These are phyloP conservation scores for Carpediemonas membranifera DNA, from an alignment of 78 protist genomes.

Conservation along the genomic window DNA sequence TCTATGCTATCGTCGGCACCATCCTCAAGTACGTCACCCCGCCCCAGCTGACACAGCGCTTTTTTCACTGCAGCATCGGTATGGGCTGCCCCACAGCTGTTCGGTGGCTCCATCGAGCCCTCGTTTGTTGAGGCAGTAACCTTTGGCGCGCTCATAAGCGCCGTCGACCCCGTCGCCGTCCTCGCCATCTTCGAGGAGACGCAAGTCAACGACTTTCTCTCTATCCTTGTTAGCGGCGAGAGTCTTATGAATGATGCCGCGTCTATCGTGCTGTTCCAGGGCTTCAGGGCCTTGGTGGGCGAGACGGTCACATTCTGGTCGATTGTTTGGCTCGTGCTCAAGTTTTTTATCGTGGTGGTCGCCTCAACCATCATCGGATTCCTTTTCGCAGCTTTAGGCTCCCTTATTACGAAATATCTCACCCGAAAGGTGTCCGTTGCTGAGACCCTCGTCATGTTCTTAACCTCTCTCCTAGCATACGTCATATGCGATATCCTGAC, in stretches of 20 bases:
- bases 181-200: slow-evolving; percentile 59
- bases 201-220: too few relatives aligned
- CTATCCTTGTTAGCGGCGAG: too few relatives aligned
- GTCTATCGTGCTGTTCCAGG: slow-evolving; percentile 24
- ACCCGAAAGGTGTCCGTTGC: not conserved
- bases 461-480: slow-evolving; percentile 2
- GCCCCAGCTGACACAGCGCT: too few relatives aligned
- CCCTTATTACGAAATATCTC: slow-evolving; percentile 8
- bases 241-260: slow-evolving; percentile 38
- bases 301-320: too few relatives aligned
- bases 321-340: too few relatives aligned
- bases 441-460: slow-evolving; percentile 10
- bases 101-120: not conserved
- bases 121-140: slow-evolving; percentile 12
- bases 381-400: not conserved
- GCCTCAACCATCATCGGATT: not conserved
- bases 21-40: too few relatives aligned
- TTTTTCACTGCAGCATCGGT: too few relatives aligned
- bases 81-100: too few relatives aligned
- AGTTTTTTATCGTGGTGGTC: slow-evolving; percentile 1
- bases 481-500: slow-evolving; percentile 7
- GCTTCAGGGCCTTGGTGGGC: too few relatives aligned
- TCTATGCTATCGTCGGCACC: slow-evolving; percentile 77
- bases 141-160: slow-evolving; percentile 69
- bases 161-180: slow-evolving; percentile 86